Base-by-base conservation (phyloP, 164 flowering plant genomes). In the Tetrastigma voinierianum region DNA sequence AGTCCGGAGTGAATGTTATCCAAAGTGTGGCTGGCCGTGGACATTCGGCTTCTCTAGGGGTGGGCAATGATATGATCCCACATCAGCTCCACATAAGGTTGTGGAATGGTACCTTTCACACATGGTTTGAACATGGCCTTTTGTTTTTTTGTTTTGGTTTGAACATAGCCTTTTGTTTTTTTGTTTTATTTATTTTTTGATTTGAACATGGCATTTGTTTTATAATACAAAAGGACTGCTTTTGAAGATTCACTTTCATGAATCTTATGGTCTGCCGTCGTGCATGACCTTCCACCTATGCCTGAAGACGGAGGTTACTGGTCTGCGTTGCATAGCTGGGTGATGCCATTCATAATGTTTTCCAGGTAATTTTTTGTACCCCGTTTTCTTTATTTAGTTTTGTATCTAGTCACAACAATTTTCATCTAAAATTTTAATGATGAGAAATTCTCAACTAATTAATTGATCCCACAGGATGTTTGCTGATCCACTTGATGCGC, bases 301-400 rank as follows among this genome's bases (percentile, higher is more conserved):
- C 98, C 98, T 18, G 89, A 84, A 74, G 97, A 90, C 77, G 93
- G 91, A 65, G 96, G 87, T 61, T 77, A 80, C 68, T 95, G 99
- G 99, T 89, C 96, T 71, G 77, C 92, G 9, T 72, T 90, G 70
- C 94, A 95, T 72, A 88, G 96, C 74, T 95, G 99, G 99, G 87
- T 83, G 70, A 95, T 95, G 99, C 97, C 98, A 61, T 95, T 90
- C 67, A 63, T 88, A 3, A 95, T 92, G 98, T 95, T 95, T 72
- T 77, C 98, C 61, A 79, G 99, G 99, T 92, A 77, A 53, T 24
- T 15, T 24, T n/a, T n/a, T n/a, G n/a, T n/a, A n/a, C n/a, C n/a
- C 13, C 10, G 14, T 51, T 47, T 18, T 23, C 23, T 10, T 15
- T 47, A 57, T 20, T 17, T 51, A 20, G 21, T 23, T 2, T 45